These are phyloP conservation scores for Cyathus striatus DNA, from an alignment of 768 basidiomycete species.

Conservation along the genomic window DNA sequence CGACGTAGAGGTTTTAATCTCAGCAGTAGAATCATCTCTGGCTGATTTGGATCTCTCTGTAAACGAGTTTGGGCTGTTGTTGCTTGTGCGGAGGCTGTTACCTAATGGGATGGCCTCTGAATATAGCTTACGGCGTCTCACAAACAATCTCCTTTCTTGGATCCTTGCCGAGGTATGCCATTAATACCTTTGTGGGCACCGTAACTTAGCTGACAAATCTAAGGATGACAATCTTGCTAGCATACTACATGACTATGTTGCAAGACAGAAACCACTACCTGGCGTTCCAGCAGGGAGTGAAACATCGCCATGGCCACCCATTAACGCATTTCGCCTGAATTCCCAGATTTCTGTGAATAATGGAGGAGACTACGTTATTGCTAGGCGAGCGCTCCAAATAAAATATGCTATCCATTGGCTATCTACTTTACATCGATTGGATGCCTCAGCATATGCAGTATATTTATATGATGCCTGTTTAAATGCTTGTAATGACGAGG, in stretches of 20 bases:
- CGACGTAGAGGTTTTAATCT: constrained; percentile 68
- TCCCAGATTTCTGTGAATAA: constrained; percentile 41
- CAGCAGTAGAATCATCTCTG: constrained; percentile 67
- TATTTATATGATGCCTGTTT: constrained; percentile 50
- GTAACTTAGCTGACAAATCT: not conserved
- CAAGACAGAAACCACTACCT: constrained; percentile 51
- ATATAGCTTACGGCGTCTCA: constrained; percentile 61
- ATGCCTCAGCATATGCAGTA: constrained; percentile 44
- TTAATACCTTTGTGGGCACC: not conserved
- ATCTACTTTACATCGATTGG: constrained; percentile 59
- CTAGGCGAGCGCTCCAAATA: constrained; percentile 45
- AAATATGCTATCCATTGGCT: constrained; percentile 68
- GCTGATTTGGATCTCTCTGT: constrained; percentile 65
- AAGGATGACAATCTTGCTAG: constrained; percentile 65
- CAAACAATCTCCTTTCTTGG: constrained; percentile 59
- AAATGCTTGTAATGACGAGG: not conserved
- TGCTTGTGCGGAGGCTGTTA: constrained; percentile 68
- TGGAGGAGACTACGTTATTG: constrained; percentile 67
- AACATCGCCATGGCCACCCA: constrained; percentile 50
- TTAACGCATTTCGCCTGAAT: constrained; percentile 27
- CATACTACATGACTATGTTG: constrained; percentile 65
- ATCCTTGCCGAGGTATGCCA: constrained; percentile 61
- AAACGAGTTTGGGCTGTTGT: constrained; percentile 69
- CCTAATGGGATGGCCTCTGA: constrained; percentile 70
- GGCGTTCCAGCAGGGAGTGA: constrained; percentile 51